Evolutionary conservation across 805 yeast genomes (phyloP).

Genomic region (Saccharomycopsis sp.): DNA sequence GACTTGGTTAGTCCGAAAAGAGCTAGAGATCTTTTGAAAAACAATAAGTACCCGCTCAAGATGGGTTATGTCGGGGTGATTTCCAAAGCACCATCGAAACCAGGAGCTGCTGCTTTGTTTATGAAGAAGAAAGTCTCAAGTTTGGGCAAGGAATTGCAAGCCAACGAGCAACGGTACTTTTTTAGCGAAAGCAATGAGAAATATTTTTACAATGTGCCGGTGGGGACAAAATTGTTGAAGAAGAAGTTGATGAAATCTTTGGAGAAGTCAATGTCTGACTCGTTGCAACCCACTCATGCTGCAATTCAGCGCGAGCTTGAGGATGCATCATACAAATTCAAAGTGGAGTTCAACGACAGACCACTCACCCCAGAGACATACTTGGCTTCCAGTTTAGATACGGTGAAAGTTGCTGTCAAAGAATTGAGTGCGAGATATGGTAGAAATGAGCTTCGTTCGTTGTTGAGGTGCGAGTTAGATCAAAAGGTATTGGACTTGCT

Average conservation of each 20-base stretch:
- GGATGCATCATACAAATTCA: conserved; percentile 84
- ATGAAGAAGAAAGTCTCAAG: conserved; percentile 20
- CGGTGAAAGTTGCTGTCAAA: conserved; percentile 75
- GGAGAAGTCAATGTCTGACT: conserved; percentile 84
- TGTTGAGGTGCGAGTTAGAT: conserved; percentile 77
- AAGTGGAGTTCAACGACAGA: conserved; percentile 94
- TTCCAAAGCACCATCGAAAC: conserved; percentile 56
- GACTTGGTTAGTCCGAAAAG: conserved; percentile 75
- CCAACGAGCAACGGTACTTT: conserved; percentile 48
- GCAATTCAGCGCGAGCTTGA: conserved; percentile 87
- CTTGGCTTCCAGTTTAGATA: conserved; percentile 83
- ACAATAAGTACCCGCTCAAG: conserved; percentile 77
- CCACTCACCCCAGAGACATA: conserved; percentile 90
- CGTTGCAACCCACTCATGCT: conserved; percentile 77
- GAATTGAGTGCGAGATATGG: conserved; percentile 79
- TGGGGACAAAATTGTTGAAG: conserved; percentile 69
- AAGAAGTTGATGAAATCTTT: conserved; percentile 76
- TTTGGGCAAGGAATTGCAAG: conserved; percentile 26
- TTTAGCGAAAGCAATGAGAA: conserved; percentile 42
- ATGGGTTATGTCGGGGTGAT: conserved; percentile 99
- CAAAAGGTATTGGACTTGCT: conserved; percentile 79
- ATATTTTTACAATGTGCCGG: conserved; percentile 52
- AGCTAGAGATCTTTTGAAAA: conserved; percentile 61
- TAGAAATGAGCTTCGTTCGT: conserved; percentile 67
- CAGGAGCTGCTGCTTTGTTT: conserved; percentile 22